Base-by-base conservation (phyloP, 305 asterid genomes). In the Solanum hybrid region DNA sequence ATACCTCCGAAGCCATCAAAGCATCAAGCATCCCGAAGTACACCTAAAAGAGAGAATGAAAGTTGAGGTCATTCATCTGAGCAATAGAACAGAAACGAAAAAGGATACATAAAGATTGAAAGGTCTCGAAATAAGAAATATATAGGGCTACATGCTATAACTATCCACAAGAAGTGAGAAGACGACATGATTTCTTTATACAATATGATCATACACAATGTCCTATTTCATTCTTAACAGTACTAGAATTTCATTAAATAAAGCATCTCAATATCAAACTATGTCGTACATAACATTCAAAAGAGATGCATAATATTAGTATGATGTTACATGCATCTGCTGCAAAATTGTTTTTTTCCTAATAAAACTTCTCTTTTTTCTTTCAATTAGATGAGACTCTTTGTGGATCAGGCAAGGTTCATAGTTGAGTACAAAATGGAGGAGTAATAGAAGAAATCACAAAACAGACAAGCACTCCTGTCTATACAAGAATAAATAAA, bases 21-120 rank as follows among this genome's bases (percentile, higher is more conserved):
- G 98, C 99, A 64, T 97, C 99, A 80, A 97, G 98, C 99, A 97
- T 97, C 86, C 98, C 98, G 79, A 97, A 97, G 94, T 97, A 97
- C 72, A 97, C 99, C 99, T 96, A 92, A 34, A 73, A 71, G 27
- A 73, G 85, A 60, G 90, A 60, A 89, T 4, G 24, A 66, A 73
- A 87, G 77, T 27, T 7, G 69, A 76, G 26, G 72, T 32, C 76
- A 42, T 87, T 37, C 24, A 42, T 35, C 79, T 64, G 26, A 81
- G 37, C 71, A 66, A 32, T 69, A 72, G 64, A 81, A 37, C 10
- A 10, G 34, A 2, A 26, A 56, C 17, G 11, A 4, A 35, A 38
- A 27, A 38, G 73, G 87, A 84, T 20, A 3, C 73, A 20, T 20
- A 38, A 6, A 69, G 64, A 69, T 37, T 64, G 51, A 86, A 86